A percentile compares a stretch with the other conserved stretches of the same genome.
Evolutionary conservation across 352 stramenopile species (phyloP).

Genomic region (Sclerospora graminicola): DNA sequence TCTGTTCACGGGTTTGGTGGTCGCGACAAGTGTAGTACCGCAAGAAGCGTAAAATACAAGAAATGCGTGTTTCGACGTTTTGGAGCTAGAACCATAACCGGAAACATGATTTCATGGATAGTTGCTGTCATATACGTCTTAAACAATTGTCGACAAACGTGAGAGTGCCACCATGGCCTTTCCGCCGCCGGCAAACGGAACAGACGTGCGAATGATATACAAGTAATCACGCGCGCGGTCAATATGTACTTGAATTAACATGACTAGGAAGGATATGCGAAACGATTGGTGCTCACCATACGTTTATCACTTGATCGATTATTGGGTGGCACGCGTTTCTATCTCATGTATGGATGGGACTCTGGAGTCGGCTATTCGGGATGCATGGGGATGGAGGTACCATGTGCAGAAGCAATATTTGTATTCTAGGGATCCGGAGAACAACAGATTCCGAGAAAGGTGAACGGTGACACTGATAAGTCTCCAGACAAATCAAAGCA

Average conservation of each 20-base stretch:
- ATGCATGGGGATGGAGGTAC: too few relatives aligned
- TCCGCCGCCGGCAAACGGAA: background rate
- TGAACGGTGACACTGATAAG: too few relatives aligned
- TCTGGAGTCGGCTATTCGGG: too few relatives aligned
- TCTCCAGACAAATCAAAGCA: too few relatives aligned
- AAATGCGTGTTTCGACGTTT: conserved; percentile 11
- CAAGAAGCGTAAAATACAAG: conserved; percentile 8
- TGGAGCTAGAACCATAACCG: conserved; percentile 1
- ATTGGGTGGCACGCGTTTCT: too few relatives aligned
- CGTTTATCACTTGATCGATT: too few relatives aligned
- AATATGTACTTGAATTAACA: background rate
- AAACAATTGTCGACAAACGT: background rate
- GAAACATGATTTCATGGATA: background rate
- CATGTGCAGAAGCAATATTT: too few relatives aligned
- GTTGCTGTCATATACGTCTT: background rate
- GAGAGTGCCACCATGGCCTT: background rate
- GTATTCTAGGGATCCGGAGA: too few relatives aligned
- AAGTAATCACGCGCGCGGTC: background rate
- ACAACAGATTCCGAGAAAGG: too few relatives aligned
- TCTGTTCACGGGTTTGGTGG: background rate
- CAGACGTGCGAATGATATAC: background rate
- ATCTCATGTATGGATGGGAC: too few relatives aligned
- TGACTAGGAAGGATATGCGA: background rate
- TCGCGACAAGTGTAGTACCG: background rate
- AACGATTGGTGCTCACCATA: background rate